Conservation (phyloP, 805 yeast genomes). For the Myxozyma sirexii region DNA sequence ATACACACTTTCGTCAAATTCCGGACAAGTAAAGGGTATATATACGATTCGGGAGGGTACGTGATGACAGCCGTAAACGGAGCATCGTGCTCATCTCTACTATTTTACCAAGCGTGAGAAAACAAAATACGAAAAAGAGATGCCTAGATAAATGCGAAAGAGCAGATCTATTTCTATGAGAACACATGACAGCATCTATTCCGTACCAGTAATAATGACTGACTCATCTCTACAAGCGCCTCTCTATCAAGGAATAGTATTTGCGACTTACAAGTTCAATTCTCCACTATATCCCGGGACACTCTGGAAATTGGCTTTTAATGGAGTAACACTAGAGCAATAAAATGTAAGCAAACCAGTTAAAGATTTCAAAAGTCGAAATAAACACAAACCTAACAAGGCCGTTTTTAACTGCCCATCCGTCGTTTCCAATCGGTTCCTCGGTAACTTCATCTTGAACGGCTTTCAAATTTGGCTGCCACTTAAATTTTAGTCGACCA, state of each 20-base stretch:
- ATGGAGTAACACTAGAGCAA: constrained; percentile 57
- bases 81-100: neutral
- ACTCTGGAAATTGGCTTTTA: constrained; percentile 69
- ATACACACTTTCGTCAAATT: constrained; percentile 45
- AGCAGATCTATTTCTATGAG: neutral
- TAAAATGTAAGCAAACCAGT: neutral
- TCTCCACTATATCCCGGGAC: constrained; percentile 60
- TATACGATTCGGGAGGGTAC: constrained; percentile 46
- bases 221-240: neutral
- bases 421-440: constrained; percentile 60
- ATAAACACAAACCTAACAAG: constrained; percentile 52
- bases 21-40: constrained; percentile 46
- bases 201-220: neutral
- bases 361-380: neutral
- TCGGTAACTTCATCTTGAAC: constrained; percentile 59
- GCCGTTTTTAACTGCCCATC: constrained; percentile 66
- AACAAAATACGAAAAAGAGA: neutral
- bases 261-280: constrained; percentile 47
- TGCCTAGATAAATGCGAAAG: neutral
- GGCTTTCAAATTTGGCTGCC: constrained; percentile 81
- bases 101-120: neutral
- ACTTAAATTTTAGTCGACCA: constrained; percentile 54
- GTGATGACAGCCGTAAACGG: constrained; percentile 40
- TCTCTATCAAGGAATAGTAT: neutral
- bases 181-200: neutral